These are phyloP conservation scores for Desmodesmus armatus DNA, from an alignment of 139 green algal genomes.

Conservation along the genomic window DNA sequence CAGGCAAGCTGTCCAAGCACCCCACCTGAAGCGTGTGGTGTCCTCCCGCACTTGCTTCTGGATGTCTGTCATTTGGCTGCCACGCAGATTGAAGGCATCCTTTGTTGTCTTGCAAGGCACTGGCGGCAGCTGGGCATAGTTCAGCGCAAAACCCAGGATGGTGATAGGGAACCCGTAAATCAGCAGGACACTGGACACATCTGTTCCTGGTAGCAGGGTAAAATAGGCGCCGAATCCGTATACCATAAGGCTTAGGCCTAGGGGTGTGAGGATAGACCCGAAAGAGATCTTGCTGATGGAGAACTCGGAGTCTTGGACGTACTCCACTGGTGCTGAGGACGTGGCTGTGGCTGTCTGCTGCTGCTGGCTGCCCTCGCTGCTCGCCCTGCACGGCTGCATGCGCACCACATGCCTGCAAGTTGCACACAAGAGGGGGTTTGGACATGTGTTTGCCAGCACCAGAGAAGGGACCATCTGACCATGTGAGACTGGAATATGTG, in stretches of 20 bases:
- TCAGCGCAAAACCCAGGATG: slow-evolving; percentile 95
- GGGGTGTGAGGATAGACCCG: slow-evolving; percentile 83
- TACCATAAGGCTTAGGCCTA: slow-evolving; percentile 80
- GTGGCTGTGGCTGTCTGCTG: neutral
- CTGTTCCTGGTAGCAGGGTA: slow-evolving; percentile 87
- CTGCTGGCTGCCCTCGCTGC: neutral
- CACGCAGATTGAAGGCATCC: slow-evolving; percentile 81
- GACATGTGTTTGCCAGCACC: too few species aligned
- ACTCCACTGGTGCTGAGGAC: neutral
- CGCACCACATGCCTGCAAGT: slow-evolving; percentile 10
- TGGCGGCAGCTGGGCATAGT: slow-evolving; percentile 80
- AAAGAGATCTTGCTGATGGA: slow-evolving; percentile 86
- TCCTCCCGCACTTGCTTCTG: slow-evolving; percentile 93
- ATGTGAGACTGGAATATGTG: too few species aligned
- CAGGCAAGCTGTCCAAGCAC: too few species aligned
- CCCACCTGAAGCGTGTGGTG: slow-evolving; percentile 64
- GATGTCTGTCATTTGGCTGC: slow-evolving; percentile 93
- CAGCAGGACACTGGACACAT: slow-evolving; percentile 91
- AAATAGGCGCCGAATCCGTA: slow-evolving; percentile 98
- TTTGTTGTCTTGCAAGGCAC: slow-evolving; percentile 79
- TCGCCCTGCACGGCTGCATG: neutral
- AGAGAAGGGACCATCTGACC: too few species aligned
- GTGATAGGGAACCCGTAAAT: slow-evolving; percentile 98
- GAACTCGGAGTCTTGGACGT: slow-evolving; percentile 63
- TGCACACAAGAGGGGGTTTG: too few species aligned